phyloP scores from a whole-genome alignment of 768 basidiomycete species.

The Xerocomellus intermedius region DNA sequence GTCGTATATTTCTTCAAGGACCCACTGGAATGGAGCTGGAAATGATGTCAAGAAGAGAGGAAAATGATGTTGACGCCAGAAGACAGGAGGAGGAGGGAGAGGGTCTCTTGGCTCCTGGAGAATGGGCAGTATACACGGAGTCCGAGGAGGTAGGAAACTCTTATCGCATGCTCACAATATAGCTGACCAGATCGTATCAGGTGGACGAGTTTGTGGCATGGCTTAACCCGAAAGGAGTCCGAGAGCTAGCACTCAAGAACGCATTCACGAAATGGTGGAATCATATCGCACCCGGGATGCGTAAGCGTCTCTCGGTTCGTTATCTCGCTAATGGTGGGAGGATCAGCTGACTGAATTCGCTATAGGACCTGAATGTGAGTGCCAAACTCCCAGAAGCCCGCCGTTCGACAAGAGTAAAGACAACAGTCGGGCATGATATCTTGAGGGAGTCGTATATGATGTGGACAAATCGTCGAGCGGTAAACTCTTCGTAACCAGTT shows the following conservation, averaged over 20 bases:
- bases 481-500: constrained; percentile 32
- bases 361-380: constrained; percentile 65
- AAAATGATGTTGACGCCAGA: constrained; percentile 52
- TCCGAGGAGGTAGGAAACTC: constrained; percentile 70
- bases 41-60: constrained; percentile 57
- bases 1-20: constrained; percentile 90
- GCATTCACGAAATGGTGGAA: constrained; percentile 80
- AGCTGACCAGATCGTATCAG: constrained; percentile 40
- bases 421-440: constrained; percentile 57
- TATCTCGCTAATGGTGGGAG: neutral
- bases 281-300: constrained; percentile 77
- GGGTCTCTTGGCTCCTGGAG: constrained; percentile 65
- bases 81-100: constrained; percentile 81
- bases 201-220: constrained; percentile 81
- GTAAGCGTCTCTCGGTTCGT: constrained; percentile 72
- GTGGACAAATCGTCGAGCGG: constrained; percentile 82
- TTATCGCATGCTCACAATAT: neutral
- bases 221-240: constrained; percentile 89
- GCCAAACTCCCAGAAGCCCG: constrained; percentile 77
- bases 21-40: constrained; percentile 81
- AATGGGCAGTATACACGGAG: constrained; percentile 92
- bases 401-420: constrained; percentile 71
- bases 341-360: constrained; percentile 7
- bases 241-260: constrained; percentile 80
- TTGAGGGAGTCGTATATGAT: constrained; percentile 82